Evolutionary conservation across 2,329 filamentous ascomycete genomes (phyloP).

Genomic region (Lasiodiplodia sp.): DNA sequence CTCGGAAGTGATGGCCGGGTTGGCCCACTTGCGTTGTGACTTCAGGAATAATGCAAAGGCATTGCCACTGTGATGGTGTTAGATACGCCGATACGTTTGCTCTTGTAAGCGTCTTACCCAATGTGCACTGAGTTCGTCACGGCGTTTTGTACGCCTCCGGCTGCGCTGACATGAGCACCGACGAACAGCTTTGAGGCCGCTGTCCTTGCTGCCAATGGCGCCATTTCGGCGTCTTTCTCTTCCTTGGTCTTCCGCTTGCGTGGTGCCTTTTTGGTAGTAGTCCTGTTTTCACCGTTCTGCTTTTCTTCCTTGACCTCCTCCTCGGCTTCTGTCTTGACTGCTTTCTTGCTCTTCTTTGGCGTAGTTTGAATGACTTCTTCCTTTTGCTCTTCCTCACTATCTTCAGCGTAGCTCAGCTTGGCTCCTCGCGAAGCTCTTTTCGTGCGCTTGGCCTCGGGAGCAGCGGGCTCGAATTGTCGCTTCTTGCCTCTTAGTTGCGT

Average conservation of each 20-base stretch:
- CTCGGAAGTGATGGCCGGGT: conserved; percentile 75
- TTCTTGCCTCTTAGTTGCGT: neutral
- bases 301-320: conserved; percentile 8
- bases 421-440: conserved; percentile 23
- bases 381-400: conserved; percentile 16
- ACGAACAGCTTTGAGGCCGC: conserved; percentile 79
- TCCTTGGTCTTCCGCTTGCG: conserved; percentile 64
- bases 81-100: conserved; percentile 22
- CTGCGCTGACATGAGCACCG: conserved; percentile 89
- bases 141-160: conserved; percentile 91
- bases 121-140: conserved; percentile 80
- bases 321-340: conserved; percentile 21
- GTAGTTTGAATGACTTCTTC: neutral
- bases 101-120: conserved; percentile 54
- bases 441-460: conserved; percentile 6
- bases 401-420: conserved; percentile 23
- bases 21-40: conserved; percentile 93
- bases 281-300: conserved; percentile 25
- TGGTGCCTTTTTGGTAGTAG: conserved; percentile 36
- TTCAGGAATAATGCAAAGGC: conserved; percentile 95
- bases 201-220: conserved; percentile 75
- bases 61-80: conserved; percentile 69
- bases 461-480: neutral
- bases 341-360: conserved; percentile 32
- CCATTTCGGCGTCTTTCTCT: conserved; percentile 62